Evolutionary conservation across 257 asterid genomes (phyloP).

Genomic region (Solanum chmielewskii): DNA sequence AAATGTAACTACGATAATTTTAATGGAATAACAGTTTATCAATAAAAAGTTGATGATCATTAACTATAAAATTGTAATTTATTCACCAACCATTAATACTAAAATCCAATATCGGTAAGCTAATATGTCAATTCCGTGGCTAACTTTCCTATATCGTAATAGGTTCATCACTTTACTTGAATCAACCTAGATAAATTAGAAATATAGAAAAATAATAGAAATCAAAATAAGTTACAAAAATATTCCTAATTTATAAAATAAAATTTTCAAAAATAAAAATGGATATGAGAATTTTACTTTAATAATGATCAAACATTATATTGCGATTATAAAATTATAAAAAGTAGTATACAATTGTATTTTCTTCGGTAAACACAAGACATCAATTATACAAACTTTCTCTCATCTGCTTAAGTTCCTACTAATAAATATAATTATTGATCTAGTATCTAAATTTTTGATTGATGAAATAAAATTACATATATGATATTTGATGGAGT

Average conservation of each 20-base stretch:
- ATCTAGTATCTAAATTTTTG: not conserved
- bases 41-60: too few relatives aligned
- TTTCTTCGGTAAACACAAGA: not conserved
- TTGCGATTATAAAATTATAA: too few relatives aligned
- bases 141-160: not conserved
- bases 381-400: not conserved
- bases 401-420: not conserved
- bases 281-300: not conserved
- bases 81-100: not conserved
- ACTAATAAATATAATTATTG: not conserved
- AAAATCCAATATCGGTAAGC: too few relatives aligned
- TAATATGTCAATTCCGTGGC: fast-evolving
- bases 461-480: not conserved
- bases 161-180: not conserved
- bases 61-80: too few relatives aligned
- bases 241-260: too few relatives aligned
- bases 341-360: too few relatives aligned
- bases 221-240: too few relatives aligned
- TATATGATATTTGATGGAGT: not conserved
- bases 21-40: not conserved
- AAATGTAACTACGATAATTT: too few relatives aligned
- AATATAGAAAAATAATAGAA: too few relatives aligned
- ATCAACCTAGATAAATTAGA: too few relatives aligned
- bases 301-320: too few relatives aligned
- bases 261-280: too few relatives aligned